phyloP scores from a whole-genome alignment of 139 green algal genomes.

The Mesotaenium endlicherianum region DNA sequence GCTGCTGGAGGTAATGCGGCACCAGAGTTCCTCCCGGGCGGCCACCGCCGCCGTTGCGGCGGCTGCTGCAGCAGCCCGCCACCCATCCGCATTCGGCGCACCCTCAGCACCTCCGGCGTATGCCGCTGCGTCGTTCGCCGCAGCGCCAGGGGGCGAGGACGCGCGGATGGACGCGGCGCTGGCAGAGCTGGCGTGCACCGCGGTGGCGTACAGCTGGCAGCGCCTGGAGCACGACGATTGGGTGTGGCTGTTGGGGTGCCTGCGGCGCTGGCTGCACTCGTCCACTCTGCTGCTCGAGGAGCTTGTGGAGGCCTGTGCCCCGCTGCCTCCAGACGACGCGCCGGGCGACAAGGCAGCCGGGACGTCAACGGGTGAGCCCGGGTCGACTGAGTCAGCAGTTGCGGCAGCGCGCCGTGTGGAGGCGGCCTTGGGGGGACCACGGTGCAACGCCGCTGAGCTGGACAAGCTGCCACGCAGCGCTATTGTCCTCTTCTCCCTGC shows the following conservation, averaged over 20 bases:
- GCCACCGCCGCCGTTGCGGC: constrained; percentile 6
- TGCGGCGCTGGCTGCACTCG: constrained; percentile 11
- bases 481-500: neutral
- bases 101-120: neutral
- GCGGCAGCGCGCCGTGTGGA: neutral
- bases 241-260: neutral
- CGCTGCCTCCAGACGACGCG: neutral
- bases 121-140: neutral
- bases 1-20: constrained; percentile 10
- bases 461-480: neutral
- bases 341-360: neutral
- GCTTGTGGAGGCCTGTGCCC: neutral
- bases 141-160: neutral
- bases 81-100: neutral
- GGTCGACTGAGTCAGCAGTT: neutral
- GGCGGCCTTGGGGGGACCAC: neutral
- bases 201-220: constrained; percentile 13
- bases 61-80: neutral
- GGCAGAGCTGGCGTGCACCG: neutral
- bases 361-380: neutral
- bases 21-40: constrained; percentile 2
- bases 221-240: constrained; percentile 2
- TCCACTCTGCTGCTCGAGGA: constrained; percentile 4
- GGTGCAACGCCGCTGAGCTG: neutral
- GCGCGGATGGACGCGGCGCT: neutral